Percentiles rank a stretch among this genome's conserved stretches.
These are phyloP conservation scores for Corallochytrium limacisporum DNA, from an alignment of 78 protist genomes.

Conservation along the genomic window DNA sequence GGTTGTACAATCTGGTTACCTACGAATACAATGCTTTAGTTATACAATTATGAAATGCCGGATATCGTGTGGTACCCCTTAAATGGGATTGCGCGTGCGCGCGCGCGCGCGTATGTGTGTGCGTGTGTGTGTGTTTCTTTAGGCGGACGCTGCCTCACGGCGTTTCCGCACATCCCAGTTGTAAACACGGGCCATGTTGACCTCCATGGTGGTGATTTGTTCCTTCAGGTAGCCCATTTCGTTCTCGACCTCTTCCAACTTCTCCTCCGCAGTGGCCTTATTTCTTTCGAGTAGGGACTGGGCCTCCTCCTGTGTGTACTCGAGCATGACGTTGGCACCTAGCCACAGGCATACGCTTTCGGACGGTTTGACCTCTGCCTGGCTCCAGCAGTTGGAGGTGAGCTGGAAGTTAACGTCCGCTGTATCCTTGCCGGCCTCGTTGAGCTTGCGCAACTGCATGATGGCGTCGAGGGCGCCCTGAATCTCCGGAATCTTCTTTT, in stretches of 20 bases:
- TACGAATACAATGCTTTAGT: no score
- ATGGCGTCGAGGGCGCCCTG: neutral
- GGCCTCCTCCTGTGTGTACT: slow-evolving; percentile 58
- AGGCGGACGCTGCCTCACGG: no score
- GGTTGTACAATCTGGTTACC: no score
- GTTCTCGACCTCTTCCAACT: slow-evolving; percentile 13
- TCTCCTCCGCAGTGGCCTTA: slow-evolving; percentile 23
- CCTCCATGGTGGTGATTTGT: slow-evolving; percentile 58
- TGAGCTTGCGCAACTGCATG: neutral
- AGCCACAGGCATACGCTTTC: slow-evolving; percentile 49
- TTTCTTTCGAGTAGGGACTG: slow-evolving; percentile 28
- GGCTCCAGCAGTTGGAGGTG: neutral
- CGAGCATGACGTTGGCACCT: slow-evolving; percentile 69
- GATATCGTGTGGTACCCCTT: no score
- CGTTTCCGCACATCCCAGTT: slow-evolving; percentile 44
- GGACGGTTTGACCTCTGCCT: neutral
- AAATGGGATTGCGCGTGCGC: no score
- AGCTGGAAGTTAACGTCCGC: neutral
- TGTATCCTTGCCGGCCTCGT: neutral
- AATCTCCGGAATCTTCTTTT: neutral
- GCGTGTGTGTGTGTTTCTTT: no score
- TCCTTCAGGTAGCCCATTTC: slow-evolving; percentile 53
- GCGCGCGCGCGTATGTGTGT: no score
- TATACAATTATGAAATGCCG: no score
- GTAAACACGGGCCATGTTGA: slow-evolving; percentile 49